Evolutionary conservation across 1,284 basidiomycete genomes (phyloP), one percentile per base, ranked within the genome.

Genomic region (Chalciporus sp.): DNA sequence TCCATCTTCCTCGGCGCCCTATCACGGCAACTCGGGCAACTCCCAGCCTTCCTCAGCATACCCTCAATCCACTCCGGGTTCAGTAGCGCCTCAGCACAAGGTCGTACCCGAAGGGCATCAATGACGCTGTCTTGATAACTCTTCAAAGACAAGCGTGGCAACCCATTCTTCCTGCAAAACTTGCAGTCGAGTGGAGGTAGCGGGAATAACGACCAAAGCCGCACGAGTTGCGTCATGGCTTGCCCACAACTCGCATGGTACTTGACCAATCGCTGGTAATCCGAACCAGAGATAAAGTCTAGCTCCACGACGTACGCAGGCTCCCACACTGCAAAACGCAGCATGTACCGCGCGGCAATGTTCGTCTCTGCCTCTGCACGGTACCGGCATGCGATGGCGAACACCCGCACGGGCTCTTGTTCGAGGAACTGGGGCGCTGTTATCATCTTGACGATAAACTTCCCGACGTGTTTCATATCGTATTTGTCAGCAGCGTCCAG

Each of bases 351-450:
- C 2, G 78, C 78, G 17, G 80, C 80, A 20, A 68, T 57, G 40
- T 69, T 72, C 8, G 75, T 76, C 59, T 80, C 74, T 16, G 57
- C 54, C 48, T 70, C 69, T 64, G 78, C 76, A 27, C 73, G 72
- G 57, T 78, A 78, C 14, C 71, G 71, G 64, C 74, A 78, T 42
- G 81, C 75, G 51, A 83, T 76, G 1, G 79, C 80, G 55, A 78
- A 83, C 14, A 79, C 78, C n/a, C 76, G 74, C 52, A 83, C 59
- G 19, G 80, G 76, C 37, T 79, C 74, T 12, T 68, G 63, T 52
- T 77, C 74, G 16, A 79, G 66, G 58, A 82, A 78, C 17, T 65
- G 52, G 46, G 67, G 69, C 43, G 69, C 62, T n/a, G 64, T 65
- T 52, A 69, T 72, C 67, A 70, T 69, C 58, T 60, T 71, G 60